Percentiles rank a stretch among this genome's conserved stretches.
Conservation (phyloP, 768 basidiomycete species). For the Auricularia sp. region DNA sequence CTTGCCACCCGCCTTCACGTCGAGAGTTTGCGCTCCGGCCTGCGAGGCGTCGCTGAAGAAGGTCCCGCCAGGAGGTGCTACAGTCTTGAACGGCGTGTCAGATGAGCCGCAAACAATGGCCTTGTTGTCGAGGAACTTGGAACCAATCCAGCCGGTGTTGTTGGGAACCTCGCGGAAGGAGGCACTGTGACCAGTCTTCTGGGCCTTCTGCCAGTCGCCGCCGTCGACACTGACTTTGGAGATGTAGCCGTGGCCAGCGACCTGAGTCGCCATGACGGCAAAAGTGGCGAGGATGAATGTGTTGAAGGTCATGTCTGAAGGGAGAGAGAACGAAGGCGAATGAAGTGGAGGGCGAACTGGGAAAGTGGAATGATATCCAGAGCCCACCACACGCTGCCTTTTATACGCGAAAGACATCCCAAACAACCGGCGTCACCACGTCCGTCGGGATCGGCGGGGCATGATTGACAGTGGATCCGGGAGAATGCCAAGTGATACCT, state of each 20-base stretch:
- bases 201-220: background rate
- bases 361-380: background rate
- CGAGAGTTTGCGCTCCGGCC: background rate
- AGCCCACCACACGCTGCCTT: too few species aligned
- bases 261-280: background rate
- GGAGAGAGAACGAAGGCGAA: background rate
- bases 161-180: background rate
- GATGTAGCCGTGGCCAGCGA: background rate
- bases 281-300: background rate
- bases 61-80: background rate
- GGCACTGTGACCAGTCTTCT: background rate
- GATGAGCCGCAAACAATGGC: background rate
- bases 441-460: background rate
- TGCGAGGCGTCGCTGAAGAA: background rate
- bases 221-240: background rate
- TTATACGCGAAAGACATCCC: too few species aligned
- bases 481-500: background rate
- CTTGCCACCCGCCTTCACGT: background rate
- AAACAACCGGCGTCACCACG: background rate
- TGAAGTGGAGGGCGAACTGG: background rate
- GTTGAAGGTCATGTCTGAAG: background rate
- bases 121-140: background rate
- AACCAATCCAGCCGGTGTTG: slow-evolving; percentile 1
- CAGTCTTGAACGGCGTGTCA: slow-evolving; percentile 1
- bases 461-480: background rate